Conservation (phyloP, 495 filamentous ascomycete genomes). For the Daldinia decipiens region DNA sequence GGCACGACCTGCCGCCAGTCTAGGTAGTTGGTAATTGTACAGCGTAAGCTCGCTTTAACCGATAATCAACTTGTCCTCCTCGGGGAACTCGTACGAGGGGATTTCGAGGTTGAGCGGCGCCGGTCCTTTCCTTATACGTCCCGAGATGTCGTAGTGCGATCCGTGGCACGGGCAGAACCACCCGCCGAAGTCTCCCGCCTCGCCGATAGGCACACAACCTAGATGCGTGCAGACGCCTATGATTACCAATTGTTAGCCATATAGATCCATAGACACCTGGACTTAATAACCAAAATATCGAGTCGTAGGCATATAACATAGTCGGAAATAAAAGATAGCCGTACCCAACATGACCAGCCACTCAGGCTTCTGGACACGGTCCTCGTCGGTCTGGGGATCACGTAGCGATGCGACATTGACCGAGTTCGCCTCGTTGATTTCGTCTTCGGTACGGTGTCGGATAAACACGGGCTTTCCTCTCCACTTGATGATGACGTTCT, state of each 20-base stretch:
- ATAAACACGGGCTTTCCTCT: slow-evolving; percentile 99
- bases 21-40: slow-evolving; percentile 43
- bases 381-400: slow-evolving; percentile 89
- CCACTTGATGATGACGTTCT: slow-evolving; percentile 99
- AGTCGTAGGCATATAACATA: not conserved
- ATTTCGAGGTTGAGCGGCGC: slow-evolving; percentile 98
- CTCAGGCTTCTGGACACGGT: slow-evolving; percentile 96
- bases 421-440: slow-evolving; percentile 86
- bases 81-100: slow-evolving; percentile 85
- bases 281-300: not conserved
- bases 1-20: slow-evolving; percentile 41
- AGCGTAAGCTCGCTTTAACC: slow-evolving; percentile 64
- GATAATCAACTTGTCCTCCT: slow-evolving; percentile 80
- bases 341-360: slow-evolving; percentile 99
- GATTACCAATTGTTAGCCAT: slow-evolving; percentile 26
- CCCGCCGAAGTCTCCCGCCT: slow-evolving; percentile 96
- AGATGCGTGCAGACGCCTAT: slow-evolving; percentile 97
- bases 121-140: slow-evolving; percentile 93
- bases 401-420: slow-evolving; percentile 80
- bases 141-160: slow-evolving; percentile 99
- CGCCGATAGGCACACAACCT: slow-evolving; percentile 98
- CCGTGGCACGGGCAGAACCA: slow-evolving; percentile 99
- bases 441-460: slow-evolving; percentile 91
- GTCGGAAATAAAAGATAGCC: slow-evolving; percentile 41
- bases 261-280: too few relatives aligned